Percentiles rank a stretch among this genome's conserved stretches.
These are phyloP conservation scores for Botryotinia calthae DNA, from an alignment of 2,329 filamentous ascomycete species.

Conservation along the genomic window DNA sequence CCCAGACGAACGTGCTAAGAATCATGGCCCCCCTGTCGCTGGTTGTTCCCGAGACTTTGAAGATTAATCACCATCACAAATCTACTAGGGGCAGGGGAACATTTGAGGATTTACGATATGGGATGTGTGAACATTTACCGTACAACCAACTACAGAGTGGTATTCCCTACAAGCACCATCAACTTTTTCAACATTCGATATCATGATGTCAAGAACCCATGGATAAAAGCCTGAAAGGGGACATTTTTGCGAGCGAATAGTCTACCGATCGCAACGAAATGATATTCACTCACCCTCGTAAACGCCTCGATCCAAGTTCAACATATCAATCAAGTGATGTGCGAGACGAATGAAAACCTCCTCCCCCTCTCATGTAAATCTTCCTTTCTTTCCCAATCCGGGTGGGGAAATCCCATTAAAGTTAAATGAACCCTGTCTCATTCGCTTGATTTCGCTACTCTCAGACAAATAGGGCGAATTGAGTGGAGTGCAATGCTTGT, in stretches of 20 bases:
- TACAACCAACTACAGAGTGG: neutral
- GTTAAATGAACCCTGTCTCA: slow-evolving; percentile 7
- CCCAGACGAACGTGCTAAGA: slow-evolving; percentile 6
- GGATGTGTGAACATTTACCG: neutral
- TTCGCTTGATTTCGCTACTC: slow-evolving; percentile 19
- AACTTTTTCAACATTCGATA: neutral
- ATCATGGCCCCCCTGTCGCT: slow-evolving; percentile 1
- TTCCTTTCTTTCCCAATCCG: slow-evolving; percentile 1
- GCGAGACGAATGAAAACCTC: neutral
- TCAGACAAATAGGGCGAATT: slow-evolving; percentile 17
- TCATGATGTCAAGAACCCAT: neutral
- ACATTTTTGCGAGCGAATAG: neutral
- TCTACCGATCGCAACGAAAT: neutral
- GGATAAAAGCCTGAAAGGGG: neutral
- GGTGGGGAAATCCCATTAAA: slow-evolving; percentile 12
- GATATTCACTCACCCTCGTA: slow-evolving; percentile 1
- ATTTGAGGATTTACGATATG: slow-evolving; percentile 5
- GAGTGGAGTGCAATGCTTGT: neutral
- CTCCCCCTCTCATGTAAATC: slow-evolving; percentile 4
- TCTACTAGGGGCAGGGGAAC: neutral
- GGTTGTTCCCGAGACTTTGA: slow-evolving; percentile 15
- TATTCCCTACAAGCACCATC: neutral
- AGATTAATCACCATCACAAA: slow-evolving; percentile 8
- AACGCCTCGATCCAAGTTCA: neutral
- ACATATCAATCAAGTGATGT: slow-evolving; percentile 5